These are phyloP conservation scores for Orobanche coerulescens DNA, from an alignment of 257 asterid species.

Conservation along the genomic window DNA sequence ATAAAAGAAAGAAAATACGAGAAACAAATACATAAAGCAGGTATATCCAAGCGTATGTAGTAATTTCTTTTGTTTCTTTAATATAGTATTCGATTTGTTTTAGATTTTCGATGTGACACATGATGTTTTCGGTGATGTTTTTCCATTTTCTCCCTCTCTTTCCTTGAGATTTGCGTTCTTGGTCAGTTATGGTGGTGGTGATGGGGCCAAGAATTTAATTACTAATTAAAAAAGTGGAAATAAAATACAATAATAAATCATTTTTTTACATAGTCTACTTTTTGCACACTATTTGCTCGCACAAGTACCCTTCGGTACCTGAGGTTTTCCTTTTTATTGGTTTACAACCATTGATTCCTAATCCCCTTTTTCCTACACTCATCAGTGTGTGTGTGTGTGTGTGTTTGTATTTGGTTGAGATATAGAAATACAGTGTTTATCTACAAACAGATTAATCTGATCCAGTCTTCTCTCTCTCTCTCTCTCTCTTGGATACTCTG, in stretches of 20 bases:
- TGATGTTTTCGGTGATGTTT: constrained; percentile 12
- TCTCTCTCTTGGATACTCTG: constrained; percentile 20
- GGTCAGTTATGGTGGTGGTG: constrained; percentile 23
- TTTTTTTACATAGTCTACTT: constrained; percentile 7
- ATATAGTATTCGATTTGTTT: neutral
- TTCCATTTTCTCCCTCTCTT: neutral
- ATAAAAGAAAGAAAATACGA: neutral
- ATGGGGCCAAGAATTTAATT: constrained; percentile 9
- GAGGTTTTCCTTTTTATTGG: neutral
- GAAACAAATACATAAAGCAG: constrained; percentile 22
- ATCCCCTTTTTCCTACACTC: constrained; percentile 32
- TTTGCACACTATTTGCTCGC: constrained; percentile 28
- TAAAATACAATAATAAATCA: neutral
- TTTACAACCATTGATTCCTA: constrained; percentile 52
- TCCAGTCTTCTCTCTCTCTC: constrained; percentile 1
- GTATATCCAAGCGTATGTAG: constrained; percentile 18
- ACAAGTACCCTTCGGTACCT: neutral
- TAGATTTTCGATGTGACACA: constrained; percentile 24
- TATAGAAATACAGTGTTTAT: neutral
- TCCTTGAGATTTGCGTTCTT: constrained; percentile 44
- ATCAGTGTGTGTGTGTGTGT: constrained; percentile 4
- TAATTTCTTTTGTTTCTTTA: neutral
- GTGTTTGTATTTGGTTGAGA: constrained; percentile 12
- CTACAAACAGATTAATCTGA: constrained; percentile 33
- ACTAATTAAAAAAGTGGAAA: neutral